These are phyloP conservation scores for Achlya hypogyna DNA, from an alignment of 352 stramenopile genomes.

Conservation along the genomic window DNA sequence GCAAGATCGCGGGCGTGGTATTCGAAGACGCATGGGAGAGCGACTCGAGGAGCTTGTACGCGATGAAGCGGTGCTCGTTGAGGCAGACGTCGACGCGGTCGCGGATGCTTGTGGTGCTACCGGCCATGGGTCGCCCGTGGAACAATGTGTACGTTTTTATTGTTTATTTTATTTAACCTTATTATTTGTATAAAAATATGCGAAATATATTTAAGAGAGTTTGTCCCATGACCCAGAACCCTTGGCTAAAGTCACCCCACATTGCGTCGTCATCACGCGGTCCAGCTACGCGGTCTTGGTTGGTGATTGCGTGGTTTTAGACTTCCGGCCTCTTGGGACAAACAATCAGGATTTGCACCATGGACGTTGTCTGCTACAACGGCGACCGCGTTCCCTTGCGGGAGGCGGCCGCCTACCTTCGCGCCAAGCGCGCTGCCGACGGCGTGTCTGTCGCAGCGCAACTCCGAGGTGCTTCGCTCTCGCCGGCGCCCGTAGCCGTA, in stretches of 20 bases:
- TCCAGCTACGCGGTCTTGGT: too few relatives aligned
- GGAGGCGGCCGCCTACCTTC: conserved; percentile 4
- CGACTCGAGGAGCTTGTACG: conserved; percentile 76
- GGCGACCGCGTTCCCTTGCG: background rate
- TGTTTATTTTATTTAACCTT: background rate
- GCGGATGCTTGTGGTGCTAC: conserved; percentile 26
- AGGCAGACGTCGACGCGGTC: conserved; percentile 63
- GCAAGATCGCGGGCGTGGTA: conserved; percentile 59
- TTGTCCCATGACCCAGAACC: background rate
- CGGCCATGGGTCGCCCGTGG: background rate
- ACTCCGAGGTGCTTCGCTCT: conserved; percentile 1
- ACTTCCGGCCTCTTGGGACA: background rate
- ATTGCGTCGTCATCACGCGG: too few relatives aligned
- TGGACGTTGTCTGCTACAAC: conserved; percentile 9
- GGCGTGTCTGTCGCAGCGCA: background rate
- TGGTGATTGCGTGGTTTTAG: background rate
- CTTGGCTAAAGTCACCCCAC: background rate
- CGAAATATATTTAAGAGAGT: background rate
- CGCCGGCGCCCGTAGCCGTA: background rate
- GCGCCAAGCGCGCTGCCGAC: background rate
- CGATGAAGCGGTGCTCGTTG: conserved; percentile 75
- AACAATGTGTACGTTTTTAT: background rate
- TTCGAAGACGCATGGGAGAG: conserved; percentile 61
- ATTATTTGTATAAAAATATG: background rate
- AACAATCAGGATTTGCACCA: background rate